These are phyloP conservation scores for Corymbia citriodora DNA, from an alignment of 441 rosid genomes.

Conservation along the genomic window DNA sequence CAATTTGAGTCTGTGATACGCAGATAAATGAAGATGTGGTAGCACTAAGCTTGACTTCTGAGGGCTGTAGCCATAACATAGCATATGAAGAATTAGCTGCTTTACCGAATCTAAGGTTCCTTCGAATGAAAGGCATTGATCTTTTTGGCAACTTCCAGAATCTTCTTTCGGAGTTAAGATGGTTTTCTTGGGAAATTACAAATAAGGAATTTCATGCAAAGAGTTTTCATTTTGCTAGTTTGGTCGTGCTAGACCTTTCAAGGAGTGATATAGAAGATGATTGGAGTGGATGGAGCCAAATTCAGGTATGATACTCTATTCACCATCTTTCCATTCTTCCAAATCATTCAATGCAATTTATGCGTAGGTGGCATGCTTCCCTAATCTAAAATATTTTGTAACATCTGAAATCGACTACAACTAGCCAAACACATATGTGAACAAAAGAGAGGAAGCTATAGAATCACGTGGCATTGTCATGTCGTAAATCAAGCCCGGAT, in stretches of 20 bases:
- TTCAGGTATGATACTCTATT: neutral
- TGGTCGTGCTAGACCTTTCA: neutral
- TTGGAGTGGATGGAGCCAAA: neutral
- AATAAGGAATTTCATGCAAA: neutral
- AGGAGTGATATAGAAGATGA: neutral
- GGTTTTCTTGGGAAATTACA: neutral
- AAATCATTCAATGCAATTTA: neutral
- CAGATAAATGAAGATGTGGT: neutral
- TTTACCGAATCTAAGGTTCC: neutral
- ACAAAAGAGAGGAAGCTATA: neutral
- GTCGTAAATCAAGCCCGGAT: neutral
- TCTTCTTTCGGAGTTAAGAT: neutral
- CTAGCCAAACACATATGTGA: neutral
- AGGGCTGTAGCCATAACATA: neutral
- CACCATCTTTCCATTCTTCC: neutral
- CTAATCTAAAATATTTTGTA: fast-evolving
- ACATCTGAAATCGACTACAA: neutral
- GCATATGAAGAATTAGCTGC: neutral
- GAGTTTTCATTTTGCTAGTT: neutral
- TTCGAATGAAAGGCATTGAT: neutral
- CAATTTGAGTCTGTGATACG: neutral
- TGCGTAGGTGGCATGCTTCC: neutral
- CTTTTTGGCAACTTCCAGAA: neutral
- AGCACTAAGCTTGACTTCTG: neutral
- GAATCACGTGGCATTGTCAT: neutral